A percentile compares a stretch with the other conserved stretches of the same genome.
Conservation (phyloP, 73 alveolate species). For the Paramecium pentaurelia region DNA sequence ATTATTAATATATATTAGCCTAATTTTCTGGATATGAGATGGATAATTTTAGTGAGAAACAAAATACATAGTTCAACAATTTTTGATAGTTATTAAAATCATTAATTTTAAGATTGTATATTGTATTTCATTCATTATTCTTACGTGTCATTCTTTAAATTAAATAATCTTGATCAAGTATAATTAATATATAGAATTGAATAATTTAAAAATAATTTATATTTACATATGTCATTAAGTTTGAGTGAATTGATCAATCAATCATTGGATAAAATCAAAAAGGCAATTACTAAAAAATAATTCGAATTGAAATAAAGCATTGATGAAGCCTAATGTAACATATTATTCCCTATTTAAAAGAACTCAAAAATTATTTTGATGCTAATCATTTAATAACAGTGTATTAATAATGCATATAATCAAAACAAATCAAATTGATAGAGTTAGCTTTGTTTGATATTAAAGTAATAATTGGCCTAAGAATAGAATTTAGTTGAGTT, state of each 20-base stretch:
- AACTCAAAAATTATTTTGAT: background rate
- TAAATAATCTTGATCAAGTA: background rate
- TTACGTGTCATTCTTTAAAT: background rate
- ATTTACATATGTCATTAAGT: background rate
- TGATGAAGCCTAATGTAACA: background rate
- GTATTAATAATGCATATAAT: background rate
- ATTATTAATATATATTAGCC: background rate
- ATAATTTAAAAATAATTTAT: background rate
- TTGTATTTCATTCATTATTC: background rate
- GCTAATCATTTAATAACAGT: constrained; percentile 17
- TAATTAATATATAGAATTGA: background rate
- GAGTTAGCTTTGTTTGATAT: constrained; percentile 34
- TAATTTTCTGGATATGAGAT: constrained; percentile 15
- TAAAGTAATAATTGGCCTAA: background rate
- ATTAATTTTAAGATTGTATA: constrained; percentile 54
- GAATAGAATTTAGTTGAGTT: background rate
- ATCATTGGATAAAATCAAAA: background rate
- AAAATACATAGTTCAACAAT: background rate
- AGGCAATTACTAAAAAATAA: constrained; percentile 3
- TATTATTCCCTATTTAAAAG: background rate
- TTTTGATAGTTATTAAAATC: background rate
- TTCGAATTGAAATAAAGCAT: background rate
- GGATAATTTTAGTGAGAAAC: constrained; percentile 2
- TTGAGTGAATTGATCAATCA: background rate
- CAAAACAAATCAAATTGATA: background rate